Evolutionary conservation across 2,329 filamentous ascomycete species (phyloP).

Genomic region (Coniochaeta sp.): DNA sequence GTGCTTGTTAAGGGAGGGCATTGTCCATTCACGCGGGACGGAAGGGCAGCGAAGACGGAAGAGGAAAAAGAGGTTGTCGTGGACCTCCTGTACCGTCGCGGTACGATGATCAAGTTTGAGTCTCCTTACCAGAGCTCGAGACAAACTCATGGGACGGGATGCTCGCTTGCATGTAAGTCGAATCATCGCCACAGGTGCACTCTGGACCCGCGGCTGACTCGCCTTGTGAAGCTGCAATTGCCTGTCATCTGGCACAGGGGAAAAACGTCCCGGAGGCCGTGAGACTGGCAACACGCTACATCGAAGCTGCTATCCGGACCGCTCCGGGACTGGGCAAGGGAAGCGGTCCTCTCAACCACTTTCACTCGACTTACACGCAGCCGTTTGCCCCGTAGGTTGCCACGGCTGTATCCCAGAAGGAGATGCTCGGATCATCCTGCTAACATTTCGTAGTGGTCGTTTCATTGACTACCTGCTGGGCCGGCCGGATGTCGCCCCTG

Average conservation of each 20-base stretch:
- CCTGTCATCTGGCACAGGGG: slow-evolving; percentile 62
- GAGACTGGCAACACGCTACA: slow-evolving; percentile 61
- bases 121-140: slow-evolving; percentile 64
- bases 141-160: slow-evolving; percentile 93
- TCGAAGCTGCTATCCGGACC: slow-evolving; percentile 63
- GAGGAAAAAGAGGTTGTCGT: slow-evolving; percentile 61
- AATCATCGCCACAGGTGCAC: neutral
- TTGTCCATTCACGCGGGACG: slow-evolving; percentile 63
- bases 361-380: slow-evolving; percentile 61
- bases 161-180: slow-evolving; percentile 75
- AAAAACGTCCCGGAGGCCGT: slow-evolving; percentile 52
- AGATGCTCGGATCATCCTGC: neutral
- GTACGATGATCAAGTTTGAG: slow-evolving; percentile 54
- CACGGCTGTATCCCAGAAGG: neutral
- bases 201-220: neutral
- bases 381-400: slow-evolving; percentile 57
- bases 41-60: slow-evolving; percentile 48
- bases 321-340: slow-evolving; percentile 58
- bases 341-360: slow-evolving; percentile 70
- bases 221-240: slow-evolving; percentile 54
- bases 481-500: slow-evolving; percentile 62
- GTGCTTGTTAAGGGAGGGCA: slow-evolving; percentile 91
- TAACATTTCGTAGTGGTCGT: slow-evolving; percentile 44
- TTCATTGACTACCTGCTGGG: slow-evolving; percentile 81
- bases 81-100: slow-evolving; percentile 65